Base-by-base conservation (phyloP, 306 rosid genomes). In the Potentilla sterilis region DNA sequence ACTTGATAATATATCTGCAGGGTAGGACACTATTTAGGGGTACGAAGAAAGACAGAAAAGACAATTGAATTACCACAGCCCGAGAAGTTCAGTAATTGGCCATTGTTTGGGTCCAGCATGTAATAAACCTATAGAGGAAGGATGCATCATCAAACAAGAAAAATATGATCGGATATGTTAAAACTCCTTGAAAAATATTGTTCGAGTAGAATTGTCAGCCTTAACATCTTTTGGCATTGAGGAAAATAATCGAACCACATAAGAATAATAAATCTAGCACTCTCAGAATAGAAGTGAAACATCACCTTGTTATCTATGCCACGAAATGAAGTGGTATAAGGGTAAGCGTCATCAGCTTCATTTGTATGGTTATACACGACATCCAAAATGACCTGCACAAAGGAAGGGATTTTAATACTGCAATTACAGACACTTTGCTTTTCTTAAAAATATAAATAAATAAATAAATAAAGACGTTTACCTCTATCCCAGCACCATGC, bases 401-500 rank as follows among this genome's bases (percentile, higher is more conserved):
- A 79, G 41, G 63, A 75, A 80, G 69, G 48, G 9, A 28, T 47
- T 77, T 72, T 77, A 79, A 57, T 32, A 49, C 41, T 24, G 65
- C 66, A 76, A 75, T 24, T 52, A 49, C 59, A 48, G 46, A 69
- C 40, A 86, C 70, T 37, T n/a, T 42, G 13, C 28, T 28, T 28
- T 32, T 22, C 7, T 55, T 5, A 59, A 3, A 57, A 72, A 65
- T 28, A 28, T 40, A 75, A 28, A 28, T 40, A 75, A 70, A 67
- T 12, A 71, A 42, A 70, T 22, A 48, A 61, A 22, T 74, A 73
- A 70, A 62, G 67, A 70, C 58, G 67, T 44, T 71, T 76, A 95
- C 99, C 97, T 95, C 99, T 81, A 92, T 92, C 67, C 97, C 97
- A 88, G 93, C 92, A 84, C 83, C 86, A 82, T 95, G 99, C 78